phyloP scores from a whole-genome alignment of 2,329 filamentous ascomycete genomes.

The Tolypocladium endophyticum region DNA sequence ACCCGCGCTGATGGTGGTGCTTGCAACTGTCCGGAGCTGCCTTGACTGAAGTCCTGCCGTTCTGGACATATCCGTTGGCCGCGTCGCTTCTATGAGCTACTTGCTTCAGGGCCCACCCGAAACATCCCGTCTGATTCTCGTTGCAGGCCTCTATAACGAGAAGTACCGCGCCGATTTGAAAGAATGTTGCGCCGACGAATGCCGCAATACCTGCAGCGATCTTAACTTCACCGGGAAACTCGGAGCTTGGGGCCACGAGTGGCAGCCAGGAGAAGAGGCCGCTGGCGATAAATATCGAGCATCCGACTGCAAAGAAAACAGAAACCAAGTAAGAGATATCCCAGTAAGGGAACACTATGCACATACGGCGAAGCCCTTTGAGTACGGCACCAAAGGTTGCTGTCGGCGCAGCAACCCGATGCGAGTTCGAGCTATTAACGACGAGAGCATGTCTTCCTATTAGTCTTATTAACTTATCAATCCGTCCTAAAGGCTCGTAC shows the following conservation, averaged over 20 bases:
- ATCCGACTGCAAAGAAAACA: conserved; percentile 10
- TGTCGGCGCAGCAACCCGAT: background rate
- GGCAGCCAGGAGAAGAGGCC: conserved; percentile 50
- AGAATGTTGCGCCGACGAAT: conserved; percentile 50
- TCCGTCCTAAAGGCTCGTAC: rapidly evolving
- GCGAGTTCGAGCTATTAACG: background rate
- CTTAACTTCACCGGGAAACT: conserved; percentile 29
- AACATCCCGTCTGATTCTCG: conserved; percentile 31
- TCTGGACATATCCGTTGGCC: background rate
- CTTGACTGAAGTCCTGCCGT: background rate
- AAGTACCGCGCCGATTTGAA: conserved; percentile 45
- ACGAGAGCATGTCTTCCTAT: background rate
- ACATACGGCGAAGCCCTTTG: conserved; percentile 9
- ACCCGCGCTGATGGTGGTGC: background rate
- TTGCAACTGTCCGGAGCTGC: background rate
- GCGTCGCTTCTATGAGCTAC: background rate
- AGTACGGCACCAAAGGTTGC: background rate
- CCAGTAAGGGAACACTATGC: conserved; percentile 10
- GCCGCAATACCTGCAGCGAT: conserved; percentile 41
- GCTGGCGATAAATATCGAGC: conserved; percentile 8
- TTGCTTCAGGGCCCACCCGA: background rate
- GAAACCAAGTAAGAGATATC: conserved; percentile 10
- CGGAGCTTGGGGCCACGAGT: conserved; percentile 34
- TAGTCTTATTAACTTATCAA: background rate
- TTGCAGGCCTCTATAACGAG: conserved; percentile 52